These are phyloP conservation scores for Basipetospora chlamydospora DNA, from an alignment of 2,329 filamentous ascomycete species.

Conservation along the genomic window DNA sequence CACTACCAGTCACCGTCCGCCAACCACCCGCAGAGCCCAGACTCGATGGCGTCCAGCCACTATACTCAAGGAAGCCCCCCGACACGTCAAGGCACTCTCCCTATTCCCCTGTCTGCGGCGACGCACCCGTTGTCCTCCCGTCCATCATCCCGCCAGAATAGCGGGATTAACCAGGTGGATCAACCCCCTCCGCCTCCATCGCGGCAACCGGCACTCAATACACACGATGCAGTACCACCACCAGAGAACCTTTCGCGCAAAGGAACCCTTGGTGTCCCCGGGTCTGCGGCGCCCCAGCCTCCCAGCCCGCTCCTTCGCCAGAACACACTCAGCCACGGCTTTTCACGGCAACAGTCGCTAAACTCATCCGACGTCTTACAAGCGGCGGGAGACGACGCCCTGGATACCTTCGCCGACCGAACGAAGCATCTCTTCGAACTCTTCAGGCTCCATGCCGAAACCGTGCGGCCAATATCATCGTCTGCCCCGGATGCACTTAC, in stretches of 20 bases:
- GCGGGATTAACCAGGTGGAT: background rate
- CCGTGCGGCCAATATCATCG: constrained; percentile 48
- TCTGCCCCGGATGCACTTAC: constrained; percentile 54
- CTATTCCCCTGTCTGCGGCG: background rate
- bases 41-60: constrained; percentile 1
- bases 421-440: constrained; percentile 61
- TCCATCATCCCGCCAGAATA: constrained; percentile 1
- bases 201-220: too few species aligned
- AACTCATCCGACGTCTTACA: constrained; percentile 25
- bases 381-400: constrained; percentile 47
- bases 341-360: constrained; percentile 11
- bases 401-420: constrained; percentile 54
- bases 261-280: too few species aligned
- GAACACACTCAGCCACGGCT: too few species aligned
- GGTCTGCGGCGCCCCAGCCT: too few species aligned
- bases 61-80: constrained; percentile 1
- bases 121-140: background rate
- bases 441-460: constrained; percentile 65
- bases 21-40: constrained; percentile 4
- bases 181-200: too few species aligned
- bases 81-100: constrained; percentile 1
- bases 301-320: too few species aligned
- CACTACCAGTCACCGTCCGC: background rate
- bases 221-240: too few species aligned
- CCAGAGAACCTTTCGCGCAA: too few species aligned